Evolutionary conservation across 306 rosid genomes (phyloP).

Genomic region (Dryas drummondii): DNA sequence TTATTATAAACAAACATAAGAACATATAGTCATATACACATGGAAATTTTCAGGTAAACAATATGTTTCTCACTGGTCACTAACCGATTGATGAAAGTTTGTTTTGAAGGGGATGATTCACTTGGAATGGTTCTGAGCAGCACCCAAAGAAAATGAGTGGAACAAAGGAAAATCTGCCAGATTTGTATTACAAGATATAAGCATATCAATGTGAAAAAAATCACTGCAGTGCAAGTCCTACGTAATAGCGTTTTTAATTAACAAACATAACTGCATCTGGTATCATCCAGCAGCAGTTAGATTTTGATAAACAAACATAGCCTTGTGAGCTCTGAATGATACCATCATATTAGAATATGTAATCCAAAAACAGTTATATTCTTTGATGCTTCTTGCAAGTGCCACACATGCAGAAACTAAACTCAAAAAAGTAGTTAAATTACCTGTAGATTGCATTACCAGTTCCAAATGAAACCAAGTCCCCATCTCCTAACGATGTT

Average conservation of each 20-base stretch:
- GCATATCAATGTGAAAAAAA: slow-evolving; percentile 1
- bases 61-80: slow-evolving; percentile 49
- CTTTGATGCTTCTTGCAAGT: background rate
- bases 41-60: background rate
- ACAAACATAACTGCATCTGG: background rate
- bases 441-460: slow-evolving; percentile 88
- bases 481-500: slow-evolving; percentile 60
- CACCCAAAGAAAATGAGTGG: slow-evolving; percentile 55
- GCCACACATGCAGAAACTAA: slow-evolving; percentile 19
- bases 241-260: background rate
- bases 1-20: background rate
- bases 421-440: slow-evolving; percentile 14
- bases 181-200: slow-evolving; percentile 15
- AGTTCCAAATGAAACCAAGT: slow-evolving; percentile 83
- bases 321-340: slow-evolving; percentile 7
- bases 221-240: background rate
- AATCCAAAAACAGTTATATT: slow-evolving; percentile 12
- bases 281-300: background rate
- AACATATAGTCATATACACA: slow-evolving; percentile 1
- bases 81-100: slow-evolving; percentile 79
- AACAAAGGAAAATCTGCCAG: slow-evolving; percentile 75
- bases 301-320: background rate
- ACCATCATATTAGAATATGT: background rate
- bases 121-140: slow-evolving; percentile 37
- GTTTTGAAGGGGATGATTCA: slow-evolving; percentile 52